Evolutionary conservation across 1,284 basidiomycete genomes (phyloP), one percentile per base, ranked within the genome.

Genomic region (Leccinum pallidistipes): DNA sequence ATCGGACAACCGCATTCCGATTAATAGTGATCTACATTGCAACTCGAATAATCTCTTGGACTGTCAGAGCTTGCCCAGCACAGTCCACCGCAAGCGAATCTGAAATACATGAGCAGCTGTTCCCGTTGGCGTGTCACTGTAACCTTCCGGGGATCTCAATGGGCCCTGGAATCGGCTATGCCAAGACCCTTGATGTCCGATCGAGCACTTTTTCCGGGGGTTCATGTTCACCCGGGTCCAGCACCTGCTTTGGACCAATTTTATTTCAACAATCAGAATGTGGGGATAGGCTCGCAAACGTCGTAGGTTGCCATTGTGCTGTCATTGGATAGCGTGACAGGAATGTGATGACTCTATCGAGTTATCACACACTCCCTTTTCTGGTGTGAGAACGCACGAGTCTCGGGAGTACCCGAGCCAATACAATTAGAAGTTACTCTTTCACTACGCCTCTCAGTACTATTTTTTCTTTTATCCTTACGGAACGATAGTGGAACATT

Each of bases 321-420:
- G 40, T 16, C n/a, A 43, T 40, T 40, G n/a, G 16, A 40, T 36
- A 12, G 12, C 21, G 62, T 69, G 65, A 66, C 65, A 67, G 5
- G 45, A 27, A 16, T n/a, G 58, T 68, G 34, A 56, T 69, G 59
- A 56, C n/a, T 49, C 9, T 21, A 29, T 14, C 8, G 16, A 16
- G 36, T 36, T 34, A 27, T 50, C 24, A 10, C 49, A 27, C 27
- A 50, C 49, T 7, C 16, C 11, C 27, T 2, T 24, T 24, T 24
- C 24, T 24, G 24, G 24, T 24, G 24, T 24, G 24, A 24, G 24
- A 24, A 24, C 18, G 43, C 50, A 16, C 8, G 49, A 24, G 49
- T 14, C 21, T 47, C 45, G 45, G 45, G 6, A 50, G 6, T 45
- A 11, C 11, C 43, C 43, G 43, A 40, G 36, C 14, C 36, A 36